Evolutionary conservation across 768 basidiomycete species (phyloP).

Genomic region (Boletus insuetus): DNA sequence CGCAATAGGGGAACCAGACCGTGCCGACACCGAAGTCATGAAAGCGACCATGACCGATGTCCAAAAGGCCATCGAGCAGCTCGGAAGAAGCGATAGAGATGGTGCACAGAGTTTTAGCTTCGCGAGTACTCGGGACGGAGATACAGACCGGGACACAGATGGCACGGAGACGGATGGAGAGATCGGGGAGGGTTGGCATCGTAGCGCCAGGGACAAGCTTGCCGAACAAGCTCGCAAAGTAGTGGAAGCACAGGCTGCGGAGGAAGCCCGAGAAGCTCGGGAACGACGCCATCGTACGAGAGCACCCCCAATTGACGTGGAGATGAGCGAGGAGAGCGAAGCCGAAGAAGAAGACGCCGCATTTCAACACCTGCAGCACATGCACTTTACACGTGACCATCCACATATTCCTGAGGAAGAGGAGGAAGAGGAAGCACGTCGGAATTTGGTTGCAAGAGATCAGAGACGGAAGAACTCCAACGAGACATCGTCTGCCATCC

Average conservation of each 20-base stretch:
- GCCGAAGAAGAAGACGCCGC: slow-evolving; percentile 51
- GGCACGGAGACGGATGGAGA: slow-evolving; percentile 50
- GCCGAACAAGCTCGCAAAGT: slow-evolving; percentile 68
- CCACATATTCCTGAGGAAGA: slow-evolving; percentile 71
- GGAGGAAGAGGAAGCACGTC: slow-evolving; percentile 47
- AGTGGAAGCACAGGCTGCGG: slow-evolving; percentile 40
- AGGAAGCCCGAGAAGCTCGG: slow-evolving; percentile 52
- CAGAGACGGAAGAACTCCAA: slow-evolving; percentile 21
- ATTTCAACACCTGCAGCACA: slow-evolving; percentile 35
- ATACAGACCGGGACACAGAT: slow-evolving; percentile 45
- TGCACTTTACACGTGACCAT: slow-evolving; percentile 44
- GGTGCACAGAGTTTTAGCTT: slow-evolving; percentile 75
- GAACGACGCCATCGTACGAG: slow-evolving; percentile 41
- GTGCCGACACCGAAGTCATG: slow-evolving; percentile 59
- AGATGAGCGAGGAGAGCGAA: slow-evolving; percentile 82
- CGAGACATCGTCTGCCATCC: slow-evolving; percentile 35
- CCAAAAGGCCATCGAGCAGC: slow-evolving; percentile 86
- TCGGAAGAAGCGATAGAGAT: slow-evolving; percentile 58
- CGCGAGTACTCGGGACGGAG: slow-evolving; percentile 59
- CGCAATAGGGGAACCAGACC: slow-evolving; percentile 21
- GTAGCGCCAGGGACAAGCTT: slow-evolving; percentile 58
- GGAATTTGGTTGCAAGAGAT: slow-evolving; percentile 23
- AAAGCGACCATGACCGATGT: slow-evolving; percentile 87
- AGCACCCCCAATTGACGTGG: slow-evolving; percentile 69
- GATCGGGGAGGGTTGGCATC: slow-evolving; percentile 64